Percentiles rank a stretch among this genome's conserved stretches.
phyloP scores from a whole-genome alignment of 441 rosid species.

The Adansonia gregorii region DNA sequence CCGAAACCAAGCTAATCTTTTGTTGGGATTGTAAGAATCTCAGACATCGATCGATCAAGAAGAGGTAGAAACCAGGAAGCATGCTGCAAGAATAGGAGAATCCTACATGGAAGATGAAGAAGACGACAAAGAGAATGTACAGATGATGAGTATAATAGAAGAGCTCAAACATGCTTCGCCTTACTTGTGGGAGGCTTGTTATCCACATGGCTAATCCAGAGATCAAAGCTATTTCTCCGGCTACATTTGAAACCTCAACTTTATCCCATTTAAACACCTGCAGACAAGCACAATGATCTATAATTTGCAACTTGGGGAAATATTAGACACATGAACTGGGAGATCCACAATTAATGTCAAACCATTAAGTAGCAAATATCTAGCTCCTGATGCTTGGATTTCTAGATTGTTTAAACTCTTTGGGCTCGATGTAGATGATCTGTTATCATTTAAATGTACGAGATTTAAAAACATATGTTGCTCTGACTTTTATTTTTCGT shows the following conservation, averaged over 20 bases:
- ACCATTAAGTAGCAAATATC: not conserved
- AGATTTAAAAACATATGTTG: too few relatives aligned
- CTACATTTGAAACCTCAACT: slow-evolving; percentile 15
- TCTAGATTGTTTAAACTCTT: not conserved
- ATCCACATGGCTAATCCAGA: slow-evolving; percentile 22
- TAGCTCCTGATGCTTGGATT: not conserved
- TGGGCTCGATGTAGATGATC: not conserved
- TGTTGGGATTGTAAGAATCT: slow-evolving; percentile 58
- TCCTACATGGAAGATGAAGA: slow-evolving; percentile 59
- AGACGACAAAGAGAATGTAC: slow-evolving; percentile 48
- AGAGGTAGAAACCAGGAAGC: slow-evolving; percentile 66
- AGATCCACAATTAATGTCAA: not conserved
- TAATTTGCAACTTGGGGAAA: not conserved
- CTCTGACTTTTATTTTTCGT: too few relatives aligned
- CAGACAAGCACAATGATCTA: not conserved
- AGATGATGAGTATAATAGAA: slow-evolving; percentile 62
- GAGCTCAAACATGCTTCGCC: slow-evolving; percentile 58
- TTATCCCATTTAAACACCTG: slow-evolving; percentile 20
- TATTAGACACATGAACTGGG: not conserved
- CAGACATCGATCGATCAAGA: slow-evolving; percentile 51
- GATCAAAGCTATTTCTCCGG: slow-evolving; percentile 17
- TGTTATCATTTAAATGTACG: not conserved
- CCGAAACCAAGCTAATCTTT: slow-evolving; percentile 44
- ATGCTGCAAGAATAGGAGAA: slow-evolving; percentile 44
- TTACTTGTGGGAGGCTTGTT: slow-evolving; percentile 24